A percentile compares a stretch with the other conserved stretches of the same genome.
Conservation (phyloP, 306 rosid species). For the Rosa persica region DNA sequence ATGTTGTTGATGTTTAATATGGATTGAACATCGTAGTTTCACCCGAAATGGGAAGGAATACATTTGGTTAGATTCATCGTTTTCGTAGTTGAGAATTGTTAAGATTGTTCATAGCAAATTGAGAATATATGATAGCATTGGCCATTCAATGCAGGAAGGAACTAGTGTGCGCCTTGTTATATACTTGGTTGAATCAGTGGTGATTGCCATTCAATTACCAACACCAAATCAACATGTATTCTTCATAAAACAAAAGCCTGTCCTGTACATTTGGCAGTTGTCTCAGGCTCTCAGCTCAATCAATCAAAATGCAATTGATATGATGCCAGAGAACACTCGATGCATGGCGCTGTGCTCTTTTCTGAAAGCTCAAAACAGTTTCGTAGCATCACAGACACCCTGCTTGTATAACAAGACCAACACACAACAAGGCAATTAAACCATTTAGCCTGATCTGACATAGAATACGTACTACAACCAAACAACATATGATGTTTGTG, state of each 20-base stretch:
- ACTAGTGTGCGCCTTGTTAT: no score
- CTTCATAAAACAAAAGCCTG: neutral
- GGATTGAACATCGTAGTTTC: neutral
- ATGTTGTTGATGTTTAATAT: neutral
- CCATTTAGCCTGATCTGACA: neutral
- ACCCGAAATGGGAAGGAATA: neutral
- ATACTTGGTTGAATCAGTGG: neutral
- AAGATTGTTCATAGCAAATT: neutral
- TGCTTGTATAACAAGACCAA: neutral
- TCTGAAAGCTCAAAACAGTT: neutral
- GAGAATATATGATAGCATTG: neutral
- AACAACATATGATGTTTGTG: no score
- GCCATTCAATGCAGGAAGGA: no score
- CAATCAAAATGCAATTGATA: neutral
- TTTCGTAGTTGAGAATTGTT: neutral
- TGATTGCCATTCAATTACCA: no score
- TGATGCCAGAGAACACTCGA: neutral
- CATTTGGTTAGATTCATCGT: neutral
- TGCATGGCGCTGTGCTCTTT: neutral
- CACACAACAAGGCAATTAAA: neutral
- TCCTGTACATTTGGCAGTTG: no score
- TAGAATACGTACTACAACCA: neutral
- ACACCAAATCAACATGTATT: neutral
- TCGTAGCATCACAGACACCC: neutral
- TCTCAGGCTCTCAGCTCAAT: neutral